A percentile compares a stretch with the other conserved stretches of the same genome.
phyloP scores from a whole-genome alignment of 176 grass and related monocot genomes.

The Rhynchospora tenuis region DNA sequence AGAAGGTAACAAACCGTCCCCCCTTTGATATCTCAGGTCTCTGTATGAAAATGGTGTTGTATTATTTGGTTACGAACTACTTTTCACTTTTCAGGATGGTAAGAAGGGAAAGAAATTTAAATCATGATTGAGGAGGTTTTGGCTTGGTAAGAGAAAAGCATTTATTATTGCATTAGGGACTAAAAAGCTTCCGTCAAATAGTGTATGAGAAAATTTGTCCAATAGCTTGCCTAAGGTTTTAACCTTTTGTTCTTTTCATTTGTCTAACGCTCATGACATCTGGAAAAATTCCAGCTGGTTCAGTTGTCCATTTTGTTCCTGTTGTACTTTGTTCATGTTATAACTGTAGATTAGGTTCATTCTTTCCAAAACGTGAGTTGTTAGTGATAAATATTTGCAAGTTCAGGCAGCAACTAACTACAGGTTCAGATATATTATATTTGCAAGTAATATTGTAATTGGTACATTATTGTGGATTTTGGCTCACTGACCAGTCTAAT shows the following conservation, averaged over 20 bases:
- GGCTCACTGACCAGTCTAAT: background rate
- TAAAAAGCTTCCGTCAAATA: background rate
- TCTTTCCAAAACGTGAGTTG: background rate
- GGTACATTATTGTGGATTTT: background rate
- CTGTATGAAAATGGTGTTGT: background rate
- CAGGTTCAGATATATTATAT: background rate
- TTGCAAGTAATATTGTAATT: background rate
- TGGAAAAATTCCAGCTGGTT: background rate
- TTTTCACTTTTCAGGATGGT: background rate
- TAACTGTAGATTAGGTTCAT: background rate
- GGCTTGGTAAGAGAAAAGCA: background rate
- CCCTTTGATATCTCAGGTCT: background rate
- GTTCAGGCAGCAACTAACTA: background rate
- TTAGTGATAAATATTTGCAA: background rate
- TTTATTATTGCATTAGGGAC: background rate
- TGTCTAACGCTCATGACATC: background rate
- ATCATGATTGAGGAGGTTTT: background rate
- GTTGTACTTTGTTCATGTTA: background rate
- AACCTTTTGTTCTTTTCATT: background rate
- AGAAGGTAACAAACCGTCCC: slow-evolving; percentile 32
- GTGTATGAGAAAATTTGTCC: background rate
- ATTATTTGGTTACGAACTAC: background rate
- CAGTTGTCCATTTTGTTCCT: background rate
- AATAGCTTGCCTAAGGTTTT: background rate
- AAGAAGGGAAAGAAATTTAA: slow-evolving; percentile 16